Evolutionary conservation across 345 rosid species (phyloP).

Genomic region (Syzygium jambos): DNA sequence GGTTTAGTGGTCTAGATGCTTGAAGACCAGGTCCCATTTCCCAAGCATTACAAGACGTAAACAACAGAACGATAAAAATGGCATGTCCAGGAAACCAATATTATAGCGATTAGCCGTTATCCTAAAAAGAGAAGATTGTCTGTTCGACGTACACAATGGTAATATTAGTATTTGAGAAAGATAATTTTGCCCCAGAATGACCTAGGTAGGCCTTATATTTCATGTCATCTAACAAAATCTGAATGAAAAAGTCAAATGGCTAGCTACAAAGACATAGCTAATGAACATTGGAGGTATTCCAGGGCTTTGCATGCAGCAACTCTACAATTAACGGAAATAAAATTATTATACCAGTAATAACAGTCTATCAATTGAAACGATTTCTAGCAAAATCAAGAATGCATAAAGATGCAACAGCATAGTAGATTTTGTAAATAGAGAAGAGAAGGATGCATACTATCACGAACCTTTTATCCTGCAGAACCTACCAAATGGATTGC

Average conservation of each 20-base stretch:
- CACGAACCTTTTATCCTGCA: constrained; percentile 18
- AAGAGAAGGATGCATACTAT: neutral
- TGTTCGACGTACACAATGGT: neutral
- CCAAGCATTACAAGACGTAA: neutral
- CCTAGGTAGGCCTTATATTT: neutral
- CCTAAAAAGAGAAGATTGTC: neutral
- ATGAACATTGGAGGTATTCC: neutral
- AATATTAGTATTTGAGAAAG: neutral
- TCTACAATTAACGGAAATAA: neutral
- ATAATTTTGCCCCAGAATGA: neutral
- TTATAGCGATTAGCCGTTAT: neutral
- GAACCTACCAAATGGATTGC: constrained; percentile 28
- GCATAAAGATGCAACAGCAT: neutral
- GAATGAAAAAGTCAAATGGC: neutral
- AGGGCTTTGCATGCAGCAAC: neutral
- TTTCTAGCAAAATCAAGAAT: neutral
- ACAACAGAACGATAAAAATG: neutral
- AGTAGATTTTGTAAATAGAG: neutral
- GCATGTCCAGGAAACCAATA: neutral
- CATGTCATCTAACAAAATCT: neutral
- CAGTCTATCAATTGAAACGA: neutral
- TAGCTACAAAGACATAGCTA: neutral
- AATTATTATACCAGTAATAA: neutral
- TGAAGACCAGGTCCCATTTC: neutral
- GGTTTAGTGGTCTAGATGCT: neutral